These are phyloP conservation scores for Dalbergia cochinchinensis DNA, from an alignment of 306 rosid genomes.

Conservation along the genomic window DNA sequence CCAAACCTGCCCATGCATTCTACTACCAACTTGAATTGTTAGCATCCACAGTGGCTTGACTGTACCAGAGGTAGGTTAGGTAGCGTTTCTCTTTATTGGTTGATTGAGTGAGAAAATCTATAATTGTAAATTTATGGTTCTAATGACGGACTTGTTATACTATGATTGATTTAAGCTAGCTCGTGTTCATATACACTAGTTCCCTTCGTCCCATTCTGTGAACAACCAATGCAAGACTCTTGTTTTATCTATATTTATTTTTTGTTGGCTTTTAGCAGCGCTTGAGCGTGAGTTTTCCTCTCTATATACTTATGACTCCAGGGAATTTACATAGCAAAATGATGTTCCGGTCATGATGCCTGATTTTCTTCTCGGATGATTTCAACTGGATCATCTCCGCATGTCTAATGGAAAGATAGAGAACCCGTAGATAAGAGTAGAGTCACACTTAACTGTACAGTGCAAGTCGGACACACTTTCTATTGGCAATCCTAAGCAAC, in stretches of 20 bases:
- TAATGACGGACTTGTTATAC: too few relatives aligned
- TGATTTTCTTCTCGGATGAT: background rate
- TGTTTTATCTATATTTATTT: too few relatives aligned
- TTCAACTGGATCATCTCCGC: background rate
- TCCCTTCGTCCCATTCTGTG: background rate
- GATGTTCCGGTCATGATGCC: too few relatives aligned
- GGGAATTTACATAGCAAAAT: too few relatives aligned
- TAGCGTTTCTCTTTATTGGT: conserved; percentile 34
- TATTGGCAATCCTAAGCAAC: too few relatives aligned
- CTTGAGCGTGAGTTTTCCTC: background rate
- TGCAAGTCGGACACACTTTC: too few relatives aligned
- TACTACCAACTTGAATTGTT: conserved; percentile 35
- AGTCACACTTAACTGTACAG: background rate
- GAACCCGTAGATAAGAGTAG: background rate
- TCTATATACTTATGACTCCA: too few relatives aligned
- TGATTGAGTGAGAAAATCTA: conserved; percentile 43
- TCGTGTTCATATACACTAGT: too few relatives aligned
- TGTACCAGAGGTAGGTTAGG: conserved; percentile 18
- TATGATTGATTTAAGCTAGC: too few relatives aligned
- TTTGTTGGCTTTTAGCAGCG: background rate
- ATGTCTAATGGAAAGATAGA: background rate
- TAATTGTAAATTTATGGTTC: conserved; percentile 29
- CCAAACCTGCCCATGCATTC: conserved; percentile 63
- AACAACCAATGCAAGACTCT: background rate
- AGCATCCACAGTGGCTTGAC: conserved; percentile 15